Evolutionary conservation across 805 yeast genomes (phyloP), one percentile per base, ranked within the genome.

Genomic region (Metschnikowia santaceciliae): DNA sequence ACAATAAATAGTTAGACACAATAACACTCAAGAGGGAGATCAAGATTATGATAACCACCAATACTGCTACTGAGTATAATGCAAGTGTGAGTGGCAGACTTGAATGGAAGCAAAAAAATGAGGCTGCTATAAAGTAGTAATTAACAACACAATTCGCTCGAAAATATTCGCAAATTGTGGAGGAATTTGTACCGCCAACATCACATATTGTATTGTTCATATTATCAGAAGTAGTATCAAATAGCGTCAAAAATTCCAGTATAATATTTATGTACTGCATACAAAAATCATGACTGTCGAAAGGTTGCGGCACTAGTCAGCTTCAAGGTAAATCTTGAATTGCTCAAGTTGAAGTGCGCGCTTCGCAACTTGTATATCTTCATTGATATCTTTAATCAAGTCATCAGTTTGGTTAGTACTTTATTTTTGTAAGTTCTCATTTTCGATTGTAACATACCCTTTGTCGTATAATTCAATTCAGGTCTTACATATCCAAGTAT

Each of bases 401-500:
- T 92, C 96, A 55, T 94, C 96, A 58, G 66, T 7, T 19, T 15
- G n/a, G 65, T 64, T 64, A 62, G 66, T 64, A 57, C 14, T 17
- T 14, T 17, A 19, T n/a, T 4, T 14, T 20, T 15, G 15, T 2
- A 5, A 6, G 22, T 32, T 6, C 30, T 47, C n/a, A 22, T 26
- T 19, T 22, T 11, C 20, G 5, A 26, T 8, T 20, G 11, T 19
- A 23, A 62, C 74, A 38, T 58, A 68, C 74, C 72, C 55, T 79
- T 73, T 1, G 96, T 82, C 7, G 88, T 85, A 63, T 90, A 94
- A 63, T 91, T 80, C 57, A 89, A 74, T 65, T 94, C 98, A 0
- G 97, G 96, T 57, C 99, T 79, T 36, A 94, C 81, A 66, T 88
- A 92, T 0, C 99, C 99, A 55, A 94, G 72, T 2, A 94, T 81